Percentiles rank a stretch among this genome's conserved stretches.
These are phyloP conservation scores for Penicillium malachiteum DNA, from an alignment of 495 filamentous ascomycete species.

Conservation along the genomic window DNA sequence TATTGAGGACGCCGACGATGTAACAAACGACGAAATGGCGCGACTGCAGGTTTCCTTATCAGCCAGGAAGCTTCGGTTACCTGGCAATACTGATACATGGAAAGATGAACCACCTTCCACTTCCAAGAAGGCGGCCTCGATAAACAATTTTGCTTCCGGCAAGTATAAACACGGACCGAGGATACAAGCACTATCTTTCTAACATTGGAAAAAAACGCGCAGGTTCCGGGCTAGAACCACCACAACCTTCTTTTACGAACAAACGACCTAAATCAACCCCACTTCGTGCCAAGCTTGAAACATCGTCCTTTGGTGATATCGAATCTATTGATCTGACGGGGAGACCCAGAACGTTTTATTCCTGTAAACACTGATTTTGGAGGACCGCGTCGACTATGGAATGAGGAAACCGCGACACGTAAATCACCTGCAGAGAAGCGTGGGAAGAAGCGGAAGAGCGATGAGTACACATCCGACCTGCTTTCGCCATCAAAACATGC, in stretches of 20 bases:
- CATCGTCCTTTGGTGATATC: constrained; percentile 35
- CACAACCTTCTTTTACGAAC: constrained; percentile 21
- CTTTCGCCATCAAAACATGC: constrained; percentile 31
- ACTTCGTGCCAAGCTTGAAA: constrained; percentile 19
- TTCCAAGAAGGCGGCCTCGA: constrained; percentile 24
- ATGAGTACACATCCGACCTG: constrained; percentile 58
- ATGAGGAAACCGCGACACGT: constrained; percentile 53
- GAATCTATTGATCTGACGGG: constrained; percentile 74
- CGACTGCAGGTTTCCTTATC: constrained; percentile 54
- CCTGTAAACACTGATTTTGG: constrained; percentile 46
- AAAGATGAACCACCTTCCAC: constrained; percentile 23
- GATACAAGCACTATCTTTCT: neutral
- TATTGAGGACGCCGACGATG: constrained; percentile 26
- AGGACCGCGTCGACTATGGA: constrained; percentile 57
- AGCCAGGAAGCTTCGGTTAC: constrained; percentile 49
- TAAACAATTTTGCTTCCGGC: constrained; percentile 25
- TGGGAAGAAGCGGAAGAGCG: constrained; percentile 72
- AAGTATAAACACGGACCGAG: neutral
- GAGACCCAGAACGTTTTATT: constrained; percentile 44
- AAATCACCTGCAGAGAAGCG: constrained; percentile 47
- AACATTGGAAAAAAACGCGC: neutral
- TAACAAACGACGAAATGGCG: constrained; percentile 51
- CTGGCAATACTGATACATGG: constrained; percentile 30
- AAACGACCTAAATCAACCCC: constrained; percentile 21
- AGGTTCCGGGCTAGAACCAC: constrained; percentile 17